Base-by-base conservation (phyloP, 2,329 filamentous ascomycete species). In the Pestalotiopsis sp. region DNA sequence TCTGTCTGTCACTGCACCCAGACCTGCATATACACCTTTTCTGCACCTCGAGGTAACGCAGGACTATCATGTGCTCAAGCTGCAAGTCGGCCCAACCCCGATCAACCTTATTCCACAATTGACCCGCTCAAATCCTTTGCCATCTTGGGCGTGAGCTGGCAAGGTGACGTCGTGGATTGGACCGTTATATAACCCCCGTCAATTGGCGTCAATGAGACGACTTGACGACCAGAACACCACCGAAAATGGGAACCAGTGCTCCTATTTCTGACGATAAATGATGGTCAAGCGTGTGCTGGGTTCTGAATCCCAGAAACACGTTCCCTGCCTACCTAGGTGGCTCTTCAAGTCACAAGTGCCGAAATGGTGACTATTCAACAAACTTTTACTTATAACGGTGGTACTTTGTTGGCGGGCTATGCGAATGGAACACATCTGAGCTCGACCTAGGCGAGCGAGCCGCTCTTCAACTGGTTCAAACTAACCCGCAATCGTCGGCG, bases 1-100 rank as follows among this genome's bases (percentile, higher is more conserved):
- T 52, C 45, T 52, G 45, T 52, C 45, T 52, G 6, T 52, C 45
- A 52, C 14, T 52, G 45, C 45, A 52, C 45, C 31, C 45, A 52
- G 45, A 52, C 45, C n/a, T 52, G 45, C 45, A 52, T n/a, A 52
- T 52, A n/a, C 45, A 9, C 17, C 45, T 20, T 9, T n/a, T 52
- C 14, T 52, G 45, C 45, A 52, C 45, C 45, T 52, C 45, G n/a
- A 52, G 45, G 25, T 59, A 23, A 59, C 57, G 27, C 57, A 27
- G 27, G 27, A 36, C 23, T 59, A 27, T 36, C 23, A 27, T 59
- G 57, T 59, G 45, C 45, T 17, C 45, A 20, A 59, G 57, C 57
- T 59, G 57, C 57, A 59, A 59, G 57, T 59, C 57, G 57, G 57
- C 57, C 57, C 57, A 59, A 59, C 27, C 27, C 57, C 45, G 17